phyloP scores from a whole-genome alignment of 495 filamentous ascomycete species.

The Physcia stellaris region DNA sequence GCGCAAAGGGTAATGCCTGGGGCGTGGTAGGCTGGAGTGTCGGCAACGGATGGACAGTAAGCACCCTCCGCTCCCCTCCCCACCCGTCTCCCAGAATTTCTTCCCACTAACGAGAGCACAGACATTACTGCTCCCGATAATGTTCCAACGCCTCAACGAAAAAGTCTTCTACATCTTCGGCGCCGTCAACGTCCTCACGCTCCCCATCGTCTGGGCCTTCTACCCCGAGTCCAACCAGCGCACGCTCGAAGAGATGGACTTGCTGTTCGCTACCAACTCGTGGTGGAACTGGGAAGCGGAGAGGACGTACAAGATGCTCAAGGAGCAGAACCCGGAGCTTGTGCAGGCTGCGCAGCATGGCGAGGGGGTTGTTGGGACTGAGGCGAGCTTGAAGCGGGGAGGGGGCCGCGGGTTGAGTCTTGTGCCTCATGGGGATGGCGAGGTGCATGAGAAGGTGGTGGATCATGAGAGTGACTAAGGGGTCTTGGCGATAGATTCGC shows the following conservation, averaged over 20 bases:
- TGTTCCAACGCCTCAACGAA: slow-evolving; percentile 19
- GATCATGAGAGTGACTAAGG: too few relatives aligned
- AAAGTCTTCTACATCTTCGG: slow-evolving; percentile 28
- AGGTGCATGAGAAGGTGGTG: too few relatives aligned
- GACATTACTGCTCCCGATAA: slow-evolving; percentile 20
- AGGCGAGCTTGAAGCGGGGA: neutral
- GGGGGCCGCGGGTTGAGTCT: neutral
- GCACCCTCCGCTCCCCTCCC: neutral
- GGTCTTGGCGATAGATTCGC: too few relatives aligned
- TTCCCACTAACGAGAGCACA: slow-evolving; percentile 24
- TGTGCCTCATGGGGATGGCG: too few relatives aligned
- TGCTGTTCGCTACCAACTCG: slow-evolving; percentile 23
- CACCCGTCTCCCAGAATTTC: slow-evolving; percentile 2
- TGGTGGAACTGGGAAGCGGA: slow-evolving; percentile 21
- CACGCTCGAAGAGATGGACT: slow-evolving; percentile 30
- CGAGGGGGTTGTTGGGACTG: slow-evolving; percentile 24
- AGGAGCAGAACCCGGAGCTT: slow-evolving; percentile 34
- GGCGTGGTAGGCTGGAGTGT: slow-evolving; percentile 40
- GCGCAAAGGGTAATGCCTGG: slow-evolving; percentile 49
- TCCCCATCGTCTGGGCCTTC: slow-evolving; percentile 25
- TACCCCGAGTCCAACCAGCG: slow-evolving; percentile 31
- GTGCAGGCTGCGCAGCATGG: slow-evolving; percentile 26
- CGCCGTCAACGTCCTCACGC: slow-evolving; percentile 19
- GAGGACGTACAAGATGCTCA: slow-evolving; percentile 18
- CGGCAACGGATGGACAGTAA: slow-evolving; percentile 30